Evolutionary conservation across 2,329 filamentous ascomycete species (phyloP).

Genomic region (Neopestalotiopsis sp.): DNA sequence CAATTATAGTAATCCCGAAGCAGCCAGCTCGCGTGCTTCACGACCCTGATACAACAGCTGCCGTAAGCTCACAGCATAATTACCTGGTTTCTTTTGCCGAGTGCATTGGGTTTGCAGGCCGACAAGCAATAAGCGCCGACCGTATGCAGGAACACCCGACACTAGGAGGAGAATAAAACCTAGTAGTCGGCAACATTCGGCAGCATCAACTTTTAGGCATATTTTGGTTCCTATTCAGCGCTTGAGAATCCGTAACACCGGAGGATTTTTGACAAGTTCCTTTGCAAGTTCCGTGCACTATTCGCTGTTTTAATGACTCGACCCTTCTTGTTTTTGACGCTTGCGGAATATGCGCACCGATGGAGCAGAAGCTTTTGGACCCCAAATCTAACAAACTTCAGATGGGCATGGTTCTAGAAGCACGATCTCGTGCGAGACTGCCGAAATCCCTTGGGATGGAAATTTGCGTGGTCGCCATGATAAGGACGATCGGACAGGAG

Average conservation of each 20-base stretch:
- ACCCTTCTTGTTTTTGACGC: background rate
- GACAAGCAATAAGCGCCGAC: background rate
- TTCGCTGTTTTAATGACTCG: background rate
- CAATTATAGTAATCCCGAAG: too few species aligned
- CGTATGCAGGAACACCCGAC: background rate
- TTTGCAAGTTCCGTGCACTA: background rate
- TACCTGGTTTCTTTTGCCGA: background rate
- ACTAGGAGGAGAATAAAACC: background rate
- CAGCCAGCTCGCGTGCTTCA: too few species aligned
- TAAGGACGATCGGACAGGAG: background rate
- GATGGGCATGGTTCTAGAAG: background rate
- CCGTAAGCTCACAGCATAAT: background rate
- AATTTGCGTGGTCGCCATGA: background rate
- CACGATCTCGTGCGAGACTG: background rate
- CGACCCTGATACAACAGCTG: background rate
- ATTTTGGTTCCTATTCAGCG: background rate
- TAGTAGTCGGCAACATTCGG: background rate
- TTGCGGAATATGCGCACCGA: background rate
- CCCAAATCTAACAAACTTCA: background rate
- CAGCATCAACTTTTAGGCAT: background rate
- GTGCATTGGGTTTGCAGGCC: background rate
- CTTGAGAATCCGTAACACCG: background rate
- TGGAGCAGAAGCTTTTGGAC: background rate
- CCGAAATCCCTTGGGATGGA: background rate
- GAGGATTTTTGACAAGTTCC: background rate